A percentile compares a stretch with the other conserved stretches of the same genome.
Conservation (phyloP, 2,329 filamentous ascomycete genomes). For the Pezicula carpinea region DNA sequence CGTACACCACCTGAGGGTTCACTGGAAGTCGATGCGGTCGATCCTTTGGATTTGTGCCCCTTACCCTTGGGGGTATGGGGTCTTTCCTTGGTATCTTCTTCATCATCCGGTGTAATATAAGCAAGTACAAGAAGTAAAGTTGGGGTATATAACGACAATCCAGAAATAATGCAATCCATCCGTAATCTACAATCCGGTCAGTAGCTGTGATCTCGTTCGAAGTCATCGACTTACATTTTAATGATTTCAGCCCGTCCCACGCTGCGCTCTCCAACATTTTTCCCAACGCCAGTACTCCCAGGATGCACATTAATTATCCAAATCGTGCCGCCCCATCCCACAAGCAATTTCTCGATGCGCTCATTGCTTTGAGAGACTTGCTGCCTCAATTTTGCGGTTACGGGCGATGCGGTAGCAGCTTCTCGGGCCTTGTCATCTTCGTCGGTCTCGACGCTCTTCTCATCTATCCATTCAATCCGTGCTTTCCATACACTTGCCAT, state of each 20-base stretch:
- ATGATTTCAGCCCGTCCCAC: constrained; percentile 83
- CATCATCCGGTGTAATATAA: constrained; percentile 72
- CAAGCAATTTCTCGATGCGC: constrained; percentile 71
- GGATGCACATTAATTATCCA: constrained; percentile 93
- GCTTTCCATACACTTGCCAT: constrained; percentile 97
- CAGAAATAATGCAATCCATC: constrained; percentile 97
- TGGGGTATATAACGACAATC: constrained; percentile 92
- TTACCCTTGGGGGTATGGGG: constrained; percentile 25
- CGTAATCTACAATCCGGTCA: constrained; percentile 60
- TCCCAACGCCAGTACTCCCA: constrained; percentile 62
- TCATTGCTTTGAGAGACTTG: constrained; percentile 43
- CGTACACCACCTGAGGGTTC: constrained; percentile 62
- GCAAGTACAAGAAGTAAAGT: constrained; percentile 87
- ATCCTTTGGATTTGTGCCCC: constrained; percentile 31
- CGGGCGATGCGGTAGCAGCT: constrained; percentile 34
- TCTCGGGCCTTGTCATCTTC: constrained; percentile 43
- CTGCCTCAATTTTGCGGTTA: constrained; percentile 43
- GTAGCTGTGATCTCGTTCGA: constrained; percentile 3
- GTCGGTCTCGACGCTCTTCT: constrained; percentile 70
- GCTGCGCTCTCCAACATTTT: constrained; percentile 63
- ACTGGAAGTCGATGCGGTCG: constrained; percentile 45
- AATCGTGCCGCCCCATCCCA: constrained; percentile 93
- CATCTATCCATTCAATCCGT: constrained; percentile 87
- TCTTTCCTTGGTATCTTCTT: constrained; percentile 30
- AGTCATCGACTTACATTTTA: constrained; percentile 69